Base-by-base conservation (phyloP, 176 grass and related monocot genomes). In the Thinopyrum elongatum region DNA sequence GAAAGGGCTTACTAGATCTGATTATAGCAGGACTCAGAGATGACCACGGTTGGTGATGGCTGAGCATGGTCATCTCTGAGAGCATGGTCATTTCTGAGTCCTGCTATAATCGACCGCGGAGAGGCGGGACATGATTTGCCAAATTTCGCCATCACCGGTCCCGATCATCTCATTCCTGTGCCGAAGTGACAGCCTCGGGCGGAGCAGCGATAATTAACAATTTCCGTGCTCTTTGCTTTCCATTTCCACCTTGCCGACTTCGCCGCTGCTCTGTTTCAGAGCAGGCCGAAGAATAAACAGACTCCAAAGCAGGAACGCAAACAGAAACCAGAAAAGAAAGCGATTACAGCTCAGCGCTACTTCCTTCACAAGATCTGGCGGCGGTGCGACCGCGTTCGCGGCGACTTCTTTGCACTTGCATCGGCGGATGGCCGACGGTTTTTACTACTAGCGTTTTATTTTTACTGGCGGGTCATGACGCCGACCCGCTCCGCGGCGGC, bases 401-500 rank as follows among this genome's bases (percentile, higher is more conserved):
- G 47, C 16, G 49, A 53, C 49, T 53, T 53, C 49, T 74, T 74
- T 17, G 42, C 62, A 51, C 47, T 33, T 44, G 74, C 44, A 29
- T 46, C 46, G 61, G 5, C 23, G 15, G 49, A 19, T 2, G 49
- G 49, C 7, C 30, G 51, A 16, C 15, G 42, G 13, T 10, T 17
- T 59, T 47, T 13, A 58, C 55, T 58, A 22, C 19, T 58, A 0
- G 55, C 21, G 2, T 35, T 64, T 64, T 27, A 2, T 35, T 65
- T 26, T 46, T 4, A 91, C 39, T 69, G 90, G 38, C 63, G 86
- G 15, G 53, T 78, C 39, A 80, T 26, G 10, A 82, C 53, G 71
- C 64, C 82, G 38, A 85, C 86, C 30, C 90, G 65, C 63, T 91
- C 90, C 17, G 63, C 90, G 29, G 90, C 86, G 82, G 90, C 90